Evolutionary conservation across 345 rosid species (phyloP).

Genomic region (Lagerstroemia speciosa): DNA sequence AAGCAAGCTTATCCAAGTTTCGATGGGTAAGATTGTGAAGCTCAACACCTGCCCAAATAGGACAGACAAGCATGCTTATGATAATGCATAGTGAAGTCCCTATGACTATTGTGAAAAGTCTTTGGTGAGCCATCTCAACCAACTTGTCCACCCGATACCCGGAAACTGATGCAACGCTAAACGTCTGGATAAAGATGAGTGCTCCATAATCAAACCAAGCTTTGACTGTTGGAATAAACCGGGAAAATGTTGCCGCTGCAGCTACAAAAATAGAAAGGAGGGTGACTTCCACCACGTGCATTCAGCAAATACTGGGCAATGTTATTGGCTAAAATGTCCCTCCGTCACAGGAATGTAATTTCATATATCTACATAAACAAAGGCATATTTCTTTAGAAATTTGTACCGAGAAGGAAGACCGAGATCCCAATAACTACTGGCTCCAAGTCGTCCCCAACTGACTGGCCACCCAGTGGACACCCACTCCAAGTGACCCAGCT

Average conservation of each 20-base stretch:
- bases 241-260: slow-evolving; percentile 59
- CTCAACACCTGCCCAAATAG: slow-evolving; percentile 72
- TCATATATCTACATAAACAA: not conserved
- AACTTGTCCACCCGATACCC: slow-evolving; percentile 54
- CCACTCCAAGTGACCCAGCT: slow-evolving; percentile 64
- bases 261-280: slow-evolving; percentile 26
- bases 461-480: slow-evolving; percentile 52
- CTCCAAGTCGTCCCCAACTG: slow-evolving; percentile 40
- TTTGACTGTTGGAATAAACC: slow-evolving; percentile 64
- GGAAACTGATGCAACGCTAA: slow-evolving; percentile 57
- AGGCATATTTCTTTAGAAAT: not conserved
- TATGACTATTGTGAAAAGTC: slow-evolving; percentile 49
- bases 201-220: slow-evolving; percentile 71
- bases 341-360: not conserved
- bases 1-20: slow-evolving; percentile 52
- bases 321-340: not conserved
- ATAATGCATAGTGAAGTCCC: slow-evolving; percentile 56
- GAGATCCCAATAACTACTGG: slow-evolving; percentile 48
- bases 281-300: not conserved
- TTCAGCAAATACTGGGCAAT: not conserved
- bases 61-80: slow-evolving; percentile 45
- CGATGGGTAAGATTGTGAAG: slow-evolving; percentile 48
- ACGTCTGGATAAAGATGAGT: slow-evolving; percentile 69
- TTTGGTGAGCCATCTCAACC: slow-evolving; percentile 45
- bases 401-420: slow-evolving; percentile 53